Percentiles rank a stretch among this genome's conserved stretches.
These are phyloP conservation scores for Xylaria curta DNA, from an alignment of 495 filamentous ascomycete genomes.

Conservation along the genomic window DNA sequence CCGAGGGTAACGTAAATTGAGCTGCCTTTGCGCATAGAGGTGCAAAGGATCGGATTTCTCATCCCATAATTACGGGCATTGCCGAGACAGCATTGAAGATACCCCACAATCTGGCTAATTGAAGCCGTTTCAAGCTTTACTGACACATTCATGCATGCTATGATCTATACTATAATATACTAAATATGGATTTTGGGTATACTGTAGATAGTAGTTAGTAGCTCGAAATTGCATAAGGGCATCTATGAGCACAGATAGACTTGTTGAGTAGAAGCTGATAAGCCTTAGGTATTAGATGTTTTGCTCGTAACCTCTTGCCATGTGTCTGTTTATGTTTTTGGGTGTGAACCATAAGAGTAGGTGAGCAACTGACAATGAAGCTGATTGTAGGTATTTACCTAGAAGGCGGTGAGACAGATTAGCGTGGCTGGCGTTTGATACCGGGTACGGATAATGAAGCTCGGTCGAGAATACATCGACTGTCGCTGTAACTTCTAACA, in stretches of 20 bases:
- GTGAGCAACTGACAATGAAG: background rate
- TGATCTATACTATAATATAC: background rate
- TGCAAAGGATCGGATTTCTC: conserved; percentile 8
- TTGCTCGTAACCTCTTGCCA: conserved; percentile 2
- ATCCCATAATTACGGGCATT: conserved; percentile 7
- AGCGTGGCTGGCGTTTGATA: conserved; percentile 4
- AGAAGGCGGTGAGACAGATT: conserved; percentile 9
- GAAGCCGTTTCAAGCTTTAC: conserved; percentile 13
- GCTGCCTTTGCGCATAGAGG: background rate
- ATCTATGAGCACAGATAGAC: background rate
- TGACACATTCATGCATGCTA: conserved; percentile 17
- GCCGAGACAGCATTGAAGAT: conserved; percentile 2
- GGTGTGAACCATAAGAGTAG: conserved; percentile 3
- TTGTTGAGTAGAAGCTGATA: conserved; percentile 6
- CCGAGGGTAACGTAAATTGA: background rate
- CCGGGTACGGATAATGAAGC: background rate
- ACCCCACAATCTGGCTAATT: conserved; percentile 26
- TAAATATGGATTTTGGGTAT: conserved; percentile 3
- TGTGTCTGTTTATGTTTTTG: background rate
- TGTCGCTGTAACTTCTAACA: background rate
- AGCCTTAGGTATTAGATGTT: conserved; percentile 1
- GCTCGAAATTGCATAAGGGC: background rate
- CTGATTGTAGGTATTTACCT: background rate
- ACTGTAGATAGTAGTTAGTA: background rate
- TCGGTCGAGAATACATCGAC: background rate